phyloP scores from a whole-genome alignment of 2,329 filamentous ascomycete genomes.

The Arachnomyces sp. region DNA sequence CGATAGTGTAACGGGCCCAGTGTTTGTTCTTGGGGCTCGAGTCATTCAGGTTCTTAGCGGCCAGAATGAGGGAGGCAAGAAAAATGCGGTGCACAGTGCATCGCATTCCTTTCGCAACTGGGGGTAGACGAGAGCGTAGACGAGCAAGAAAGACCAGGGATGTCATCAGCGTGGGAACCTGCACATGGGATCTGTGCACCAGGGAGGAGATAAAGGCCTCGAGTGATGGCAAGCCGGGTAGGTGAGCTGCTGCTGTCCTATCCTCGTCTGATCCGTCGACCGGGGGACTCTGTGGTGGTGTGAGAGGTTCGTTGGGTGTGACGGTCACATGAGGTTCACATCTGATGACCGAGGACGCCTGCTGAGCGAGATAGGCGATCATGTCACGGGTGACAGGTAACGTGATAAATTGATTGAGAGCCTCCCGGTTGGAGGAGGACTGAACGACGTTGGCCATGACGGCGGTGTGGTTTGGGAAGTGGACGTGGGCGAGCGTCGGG shows the following conservation, averaged over 20 bases:
- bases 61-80: slow-evolving; percentile 57
- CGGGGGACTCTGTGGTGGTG: slow-evolving; percentile 54
- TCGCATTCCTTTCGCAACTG: slow-evolving; percentile 89
- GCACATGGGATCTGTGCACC: slow-evolving; percentile 87
- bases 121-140: slow-evolving; percentile 75
- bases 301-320: slow-evolving; percentile 44
- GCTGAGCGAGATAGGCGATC: slow-evolving; percentile 40
- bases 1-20: slow-evolving; percentile 88
- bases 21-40: slow-evolving; percentile 99
- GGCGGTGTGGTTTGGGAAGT: background rate
- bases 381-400: slow-evolving; percentile 42
- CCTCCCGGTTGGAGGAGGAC: slow-evolving; percentile 30
- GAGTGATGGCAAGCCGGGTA: slow-evolving; percentile 61
- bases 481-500: too few relatives aligned
- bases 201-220: slow-evolving; percentile 89
- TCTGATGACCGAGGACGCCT: slow-evolving; percentile 42
- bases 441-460: background rate
- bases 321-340: slow-evolving; percentile 44
- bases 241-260: slow-evolving; percentile 28
- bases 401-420: slow-evolving; percentile 41
- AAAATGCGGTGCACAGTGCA: slow-evolving; percentile 98
- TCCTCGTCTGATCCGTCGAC: slow-evolving; percentile 33
- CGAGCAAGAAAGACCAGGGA: slow-evolving; percentile 87
- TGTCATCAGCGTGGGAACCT: slow-evolving; percentile 95
- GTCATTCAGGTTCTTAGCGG: slow-evolving; percentile 97